phyloP scores from a whole-genome alignment of 345 rosid genomes.

The Lepidium sativum region DNA sequence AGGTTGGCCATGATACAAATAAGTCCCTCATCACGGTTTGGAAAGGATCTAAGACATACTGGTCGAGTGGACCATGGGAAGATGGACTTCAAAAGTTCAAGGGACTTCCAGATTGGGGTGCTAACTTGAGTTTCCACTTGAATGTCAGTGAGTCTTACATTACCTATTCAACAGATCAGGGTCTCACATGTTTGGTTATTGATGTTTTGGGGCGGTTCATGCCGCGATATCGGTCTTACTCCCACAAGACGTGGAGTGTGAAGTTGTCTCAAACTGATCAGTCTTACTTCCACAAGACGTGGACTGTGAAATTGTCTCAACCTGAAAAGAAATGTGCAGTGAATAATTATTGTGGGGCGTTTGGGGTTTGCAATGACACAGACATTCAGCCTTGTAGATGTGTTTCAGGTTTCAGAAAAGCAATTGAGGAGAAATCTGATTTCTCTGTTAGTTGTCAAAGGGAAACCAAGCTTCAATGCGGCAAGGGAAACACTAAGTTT shows the following conservation, averaged over 20 bases:
- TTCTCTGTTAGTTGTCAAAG: background rate
- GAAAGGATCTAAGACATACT: constrained; percentile 17
- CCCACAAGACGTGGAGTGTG: no score
- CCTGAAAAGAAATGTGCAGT: background rate
- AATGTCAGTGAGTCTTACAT: constrained; percentile 42
- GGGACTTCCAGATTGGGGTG: no score
- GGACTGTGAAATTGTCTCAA: no score
- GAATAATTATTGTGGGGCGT: background rate
- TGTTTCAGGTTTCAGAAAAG: background rate
- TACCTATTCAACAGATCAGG: constrained; percentile 31
- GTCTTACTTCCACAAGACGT: background rate
- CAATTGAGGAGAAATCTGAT: background rate
- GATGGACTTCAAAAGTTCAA: background rate
- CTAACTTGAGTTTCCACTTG: no score
- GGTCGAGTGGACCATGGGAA: constrained; percentile 56
- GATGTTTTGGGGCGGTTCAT: constrained; percentile 46
- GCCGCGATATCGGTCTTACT: constrained; percentile 24
- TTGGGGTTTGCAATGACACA: background rate
- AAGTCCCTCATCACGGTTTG: constrained; percentile 26
- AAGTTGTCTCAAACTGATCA: constrained; percentile 1
- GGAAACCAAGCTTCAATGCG: background rate
- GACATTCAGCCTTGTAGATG: background rate
- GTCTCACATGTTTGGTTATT: constrained; percentile 31
- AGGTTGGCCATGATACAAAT: constrained; percentile 25
- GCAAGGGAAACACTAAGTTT: background rate